A percentile compares a stretch with the other conserved stretches of the same genome.
phyloP scores from a whole-genome alignment of 2,329 filamentous ascomycete species.

The Clarireedia homoeocarpa region DNA sequence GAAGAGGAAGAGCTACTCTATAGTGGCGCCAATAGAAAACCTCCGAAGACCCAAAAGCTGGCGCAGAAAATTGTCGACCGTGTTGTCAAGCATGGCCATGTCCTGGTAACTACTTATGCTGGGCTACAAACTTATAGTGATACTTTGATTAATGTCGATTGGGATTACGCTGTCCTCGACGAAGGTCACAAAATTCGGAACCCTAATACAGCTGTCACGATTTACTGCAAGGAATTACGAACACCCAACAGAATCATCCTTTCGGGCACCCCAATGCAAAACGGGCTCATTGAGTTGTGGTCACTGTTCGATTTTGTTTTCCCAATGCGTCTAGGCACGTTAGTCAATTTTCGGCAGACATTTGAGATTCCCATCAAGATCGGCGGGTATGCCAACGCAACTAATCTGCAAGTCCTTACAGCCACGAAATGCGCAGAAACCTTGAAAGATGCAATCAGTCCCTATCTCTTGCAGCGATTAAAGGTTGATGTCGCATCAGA shows the following conservation, averaged over 20 bases:
- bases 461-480: slow-evolving; percentile 84
- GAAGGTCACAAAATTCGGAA: slow-evolving; percentile 99
- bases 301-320: slow-evolving; percentile 97
- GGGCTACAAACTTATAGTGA: slow-evolving; percentile 90
- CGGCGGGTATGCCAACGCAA: slow-evolving; percentile 92
- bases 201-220: slow-evolving; percentile 87
- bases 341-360: slow-evolving; percentile 82
- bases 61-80: slow-evolving; percentile 75
- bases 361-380: slow-evolving; percentile 92
- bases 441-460: slow-evolving; percentile 85
- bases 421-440: slow-evolving; percentile 91
- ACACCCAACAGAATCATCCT: slow-evolving; percentile 88
- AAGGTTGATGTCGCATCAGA: slow-evolving; percentile 93
- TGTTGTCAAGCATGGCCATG: slow-evolving; percentile 78
- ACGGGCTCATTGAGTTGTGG: slow-evolving; percentile 92
- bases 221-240: slow-evolving; percentile 87
- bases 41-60: slow-evolving; percentile 54
- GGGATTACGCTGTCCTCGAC: slow-evolving; percentile 90
- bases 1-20: slow-evolving; percentile 41
- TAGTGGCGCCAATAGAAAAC: slow-evolving; percentile 30
- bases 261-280: slow-evolving; percentile 96
- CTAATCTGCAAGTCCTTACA: slow-evolving; percentile 88
- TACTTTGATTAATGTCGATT: slow-evolving; percentile 72
- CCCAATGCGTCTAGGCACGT: slow-evolving; percentile 86
- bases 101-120: slow-evolving; percentile 91